phyloP scores from a whole-genome alignment of 2,329 filamentous ascomycete genomes.

The Alternaria sp. region DNA sequence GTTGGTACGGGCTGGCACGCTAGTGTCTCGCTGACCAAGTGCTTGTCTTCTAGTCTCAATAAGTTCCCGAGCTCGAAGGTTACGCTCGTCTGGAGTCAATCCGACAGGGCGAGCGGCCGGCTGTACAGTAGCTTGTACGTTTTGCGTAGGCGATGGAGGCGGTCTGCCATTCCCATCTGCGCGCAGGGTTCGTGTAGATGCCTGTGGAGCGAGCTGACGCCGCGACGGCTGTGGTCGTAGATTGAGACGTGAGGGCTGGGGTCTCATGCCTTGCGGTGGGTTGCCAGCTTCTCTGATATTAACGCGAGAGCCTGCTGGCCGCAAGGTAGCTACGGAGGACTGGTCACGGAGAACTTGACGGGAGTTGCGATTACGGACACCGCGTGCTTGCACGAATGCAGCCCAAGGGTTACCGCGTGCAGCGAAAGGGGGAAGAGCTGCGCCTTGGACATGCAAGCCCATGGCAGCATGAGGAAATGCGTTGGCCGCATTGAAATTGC shows the following conservation, averaged over 20 bases:
- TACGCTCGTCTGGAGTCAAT: constrained; percentile 46
- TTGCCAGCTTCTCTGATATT: constrained; percentile 44
- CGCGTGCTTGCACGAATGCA: constrained; percentile 44
- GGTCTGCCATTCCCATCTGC: constrained; percentile 44
- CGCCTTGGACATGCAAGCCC: constrained; percentile 45
- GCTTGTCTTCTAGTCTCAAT: constrained; percentile 46
- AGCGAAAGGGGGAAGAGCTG: constrained; percentile 40
- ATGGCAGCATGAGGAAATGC: constrained; percentile 41
- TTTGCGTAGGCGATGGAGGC: constrained; percentile 38
- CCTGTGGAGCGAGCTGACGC: constrained; percentile 45
- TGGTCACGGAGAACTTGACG: constrained; percentile 49
- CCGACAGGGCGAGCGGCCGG: constrained; percentile 35
- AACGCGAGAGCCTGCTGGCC: constrained; percentile 44
- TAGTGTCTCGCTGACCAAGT: constrained; percentile 37
- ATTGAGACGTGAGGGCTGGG: constrained; percentile 48
- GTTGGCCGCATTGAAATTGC: constrained; percentile 44
- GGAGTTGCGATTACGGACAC: constrained; percentile 38
- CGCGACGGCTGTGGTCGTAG: constrained; percentile 49
- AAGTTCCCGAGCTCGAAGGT: constrained; percentile 46
- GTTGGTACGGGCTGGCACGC: constrained; percentile 44
- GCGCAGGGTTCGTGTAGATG: constrained; percentile 48
- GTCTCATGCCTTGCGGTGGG: constrained; percentile 38
- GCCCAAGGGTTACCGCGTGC: constrained; percentile 49
- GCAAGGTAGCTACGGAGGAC: constrained; percentile 50
- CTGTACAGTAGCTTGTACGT: constrained; percentile 22